Evolutionary conservation across 345 rosid species (phyloP), one percentile per base, ranked within the genome.

Genomic region (Boechera retrofracta): DNA sequence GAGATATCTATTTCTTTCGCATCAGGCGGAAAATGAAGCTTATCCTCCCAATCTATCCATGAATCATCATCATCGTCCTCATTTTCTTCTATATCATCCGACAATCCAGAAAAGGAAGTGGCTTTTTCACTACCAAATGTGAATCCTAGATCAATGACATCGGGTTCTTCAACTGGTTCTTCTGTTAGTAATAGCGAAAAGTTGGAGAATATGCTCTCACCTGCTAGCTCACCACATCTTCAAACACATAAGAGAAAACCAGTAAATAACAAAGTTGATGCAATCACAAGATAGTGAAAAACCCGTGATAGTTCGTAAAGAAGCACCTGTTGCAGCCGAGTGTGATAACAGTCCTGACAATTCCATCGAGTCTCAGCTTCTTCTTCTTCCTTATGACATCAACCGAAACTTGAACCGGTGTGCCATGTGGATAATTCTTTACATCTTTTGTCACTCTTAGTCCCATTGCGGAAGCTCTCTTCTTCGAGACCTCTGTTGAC

Each of bases 331-430:
- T 87, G 86, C 98, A 92, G 71, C 69, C 82, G 7, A 92, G 93
- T 64, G 91, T 83, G 71, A 92, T 72, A 64, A 94, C 98, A 72
- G 95, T 89, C 82, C 84, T 89, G 64, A 92, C 64, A 36, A 95
- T 90, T 16, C 99, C 99, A 77, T 92, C 98, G 2, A 95, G 97
- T 87, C 98, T 90, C 78, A 90, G 74, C 69, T 82, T 90, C 74
- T 79, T 77, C 86, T 84, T 89, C 86, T 86, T 92, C 85, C 87
- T 86, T 29, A 88, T 85, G 57, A 90, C 88, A 64, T 94, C 99
- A 10, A 94, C 74, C 6, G 99, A 92, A 71, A 94, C 72, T 81
- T 86, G 98, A 82, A 94, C 98, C 11, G 99, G 98, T 6, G 98
- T 94, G 63, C 98, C 99, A 11, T 80, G 78, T 1, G 91, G 96